phyloP scores from a whole-genome alignment of 2,329 filamentous ascomycete genomes.

The Fusarium mexicanum region DNA sequence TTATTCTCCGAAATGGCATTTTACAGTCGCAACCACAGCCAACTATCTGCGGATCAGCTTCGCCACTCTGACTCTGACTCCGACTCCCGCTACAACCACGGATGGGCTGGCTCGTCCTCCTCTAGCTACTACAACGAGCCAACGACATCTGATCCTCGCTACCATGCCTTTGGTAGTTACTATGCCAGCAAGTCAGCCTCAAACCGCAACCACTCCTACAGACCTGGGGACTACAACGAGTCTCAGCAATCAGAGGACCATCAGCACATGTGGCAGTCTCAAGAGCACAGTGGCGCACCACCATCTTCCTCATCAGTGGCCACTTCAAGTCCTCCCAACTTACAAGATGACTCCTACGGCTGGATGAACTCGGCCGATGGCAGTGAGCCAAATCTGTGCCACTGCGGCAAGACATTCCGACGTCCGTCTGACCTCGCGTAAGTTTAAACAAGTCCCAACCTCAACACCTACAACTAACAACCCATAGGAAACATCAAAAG shows the following conservation, averaged over 20 bases:
- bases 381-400: constrained; percentile 31
- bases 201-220: constrained; percentile 20
- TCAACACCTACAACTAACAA: constrained; percentile 2
- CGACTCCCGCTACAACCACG: constrained; percentile 26
- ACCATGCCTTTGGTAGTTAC: constrained; percentile 25
- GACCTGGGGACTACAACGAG: constrained; percentile 20
- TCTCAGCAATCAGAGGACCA: constrained; percentile 30
- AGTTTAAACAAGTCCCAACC: neutral
- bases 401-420: constrained; percentile 42
- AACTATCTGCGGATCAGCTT: constrained; percentile 27
- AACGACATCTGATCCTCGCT: constrained; percentile 31
- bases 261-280: constrained; percentile 30
- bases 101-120: constrained; percentile 19
- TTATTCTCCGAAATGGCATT: constrained; percentile 29
- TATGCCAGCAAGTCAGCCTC: constrained; percentile 34
- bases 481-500: constrained; percentile 41
- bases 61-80: constrained; percentile 34
- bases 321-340: constrained; percentile 36
- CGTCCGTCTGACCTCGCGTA: constrained; percentile 43
- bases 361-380: constrained; percentile 21
- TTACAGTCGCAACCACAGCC: constrained; percentile 27
- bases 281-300: constrained; percentile 25
- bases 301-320: constrained; percentile 33
- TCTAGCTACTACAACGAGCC: constrained; percentile 24
- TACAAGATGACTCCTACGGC: constrained; percentile 31